Conservation (phyloP, 2,329 filamentous ascomycete genomes). For the Zymoseptoria ardabiliae region DNA sequence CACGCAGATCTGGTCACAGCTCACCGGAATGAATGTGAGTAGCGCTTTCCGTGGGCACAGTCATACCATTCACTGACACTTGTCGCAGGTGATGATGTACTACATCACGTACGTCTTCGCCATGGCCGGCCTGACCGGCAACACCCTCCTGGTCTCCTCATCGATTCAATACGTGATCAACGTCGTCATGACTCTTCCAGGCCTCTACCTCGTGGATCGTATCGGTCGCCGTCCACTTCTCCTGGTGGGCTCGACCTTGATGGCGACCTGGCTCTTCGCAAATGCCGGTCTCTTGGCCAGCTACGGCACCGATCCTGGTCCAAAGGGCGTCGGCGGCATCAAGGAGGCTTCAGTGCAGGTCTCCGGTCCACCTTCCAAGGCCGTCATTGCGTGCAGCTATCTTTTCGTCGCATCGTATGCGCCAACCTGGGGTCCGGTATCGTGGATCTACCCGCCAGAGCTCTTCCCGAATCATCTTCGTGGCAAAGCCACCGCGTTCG, state of each 20-base stretch:
- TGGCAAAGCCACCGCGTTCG: constrained; percentile 52
- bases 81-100: constrained; percentile 4
- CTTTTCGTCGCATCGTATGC: constrained; percentile 65
- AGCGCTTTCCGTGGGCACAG: constrained; percentile 1
- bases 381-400: constrained; percentile 58
- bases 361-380: constrained; percentile 31
- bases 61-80: not conserved
- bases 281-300: constrained; percentile 56
- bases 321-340: constrained; percentile 31
- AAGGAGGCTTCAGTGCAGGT: constrained; percentile 36
- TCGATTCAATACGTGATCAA: constrained; percentile 73
- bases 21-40: constrained; percentile 70
- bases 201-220: constrained; percentile 65
- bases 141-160: constrained; percentile 56
- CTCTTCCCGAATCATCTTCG: constrained; percentile 56
- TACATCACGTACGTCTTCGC: constrained; percentile 54
- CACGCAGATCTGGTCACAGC: constrained; percentile 67
- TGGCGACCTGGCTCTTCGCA: constrained; percentile 56
- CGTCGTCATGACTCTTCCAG: constrained; percentile 69
- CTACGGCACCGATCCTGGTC: constrained; percentile 42
- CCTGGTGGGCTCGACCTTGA: constrained; percentile 57
- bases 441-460: constrained; percentile 60
- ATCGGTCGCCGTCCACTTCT: constrained; percentile 67
- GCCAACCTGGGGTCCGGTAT: constrained; percentile 48
- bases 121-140: constrained; percentile 56